A percentile compares a stretch with the other conserved stretches of the same genome.
Evolutionary conservation across 495 filamentous ascomycete genomes (phyloP).

Genomic region (Apiosordaria backusii): DNA sequence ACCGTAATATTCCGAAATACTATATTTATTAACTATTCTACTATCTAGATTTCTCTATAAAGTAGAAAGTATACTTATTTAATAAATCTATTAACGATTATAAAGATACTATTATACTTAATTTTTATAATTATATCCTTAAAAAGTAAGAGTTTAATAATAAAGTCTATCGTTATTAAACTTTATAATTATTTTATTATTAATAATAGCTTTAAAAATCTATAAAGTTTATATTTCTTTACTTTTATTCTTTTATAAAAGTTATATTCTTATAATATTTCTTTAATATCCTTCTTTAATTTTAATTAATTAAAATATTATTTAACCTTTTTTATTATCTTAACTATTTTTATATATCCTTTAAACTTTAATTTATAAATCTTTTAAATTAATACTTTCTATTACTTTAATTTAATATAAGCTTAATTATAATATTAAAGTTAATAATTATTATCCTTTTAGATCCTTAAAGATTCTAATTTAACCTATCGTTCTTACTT

Average conservation of each 20-base stretch:
- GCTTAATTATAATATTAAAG: not conserved
- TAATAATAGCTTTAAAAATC: not conserved
- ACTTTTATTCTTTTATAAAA: not conserved
- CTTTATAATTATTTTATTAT: not conserved
- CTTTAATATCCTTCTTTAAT: not conserved
- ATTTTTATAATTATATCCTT: not conserved
- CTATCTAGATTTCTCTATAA: not conserved
- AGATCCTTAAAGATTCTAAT: not conserved
- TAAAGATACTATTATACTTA: not conserved
- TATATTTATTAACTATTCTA: not conserved
- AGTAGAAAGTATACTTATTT: conserved; percentile 3
- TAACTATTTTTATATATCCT: not conserved
- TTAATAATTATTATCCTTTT: not conserved
- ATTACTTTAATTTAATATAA: not conserved
- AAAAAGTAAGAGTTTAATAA: not conserved
- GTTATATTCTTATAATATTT: not conserved
- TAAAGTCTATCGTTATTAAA: not conserved
- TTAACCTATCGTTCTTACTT: not conserved
- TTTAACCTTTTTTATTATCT: not conserved
- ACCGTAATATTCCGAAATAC: not conserved
- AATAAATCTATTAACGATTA: too few species aligned
- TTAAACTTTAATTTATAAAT: not conserved
- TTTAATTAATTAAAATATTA: not conserved
- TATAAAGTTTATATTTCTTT: not conserved
- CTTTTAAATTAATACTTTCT: not conserved